Evolutionary conservation across 2,329 filamentous ascomycete genomes (phyloP).

Genomic region (Cryphonectria japonica): DNA sequence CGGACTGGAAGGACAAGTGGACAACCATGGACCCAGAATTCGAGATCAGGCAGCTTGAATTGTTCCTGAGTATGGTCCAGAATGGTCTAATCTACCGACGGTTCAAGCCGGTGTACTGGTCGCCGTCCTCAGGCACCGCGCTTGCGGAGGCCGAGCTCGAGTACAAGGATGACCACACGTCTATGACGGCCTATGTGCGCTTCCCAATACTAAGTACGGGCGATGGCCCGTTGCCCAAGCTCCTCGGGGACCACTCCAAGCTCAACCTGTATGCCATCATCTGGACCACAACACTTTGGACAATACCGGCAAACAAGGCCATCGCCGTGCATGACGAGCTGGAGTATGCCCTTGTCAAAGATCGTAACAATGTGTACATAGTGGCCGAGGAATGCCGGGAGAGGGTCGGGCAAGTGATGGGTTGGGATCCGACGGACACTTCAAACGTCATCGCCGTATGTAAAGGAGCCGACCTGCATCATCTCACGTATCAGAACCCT

Average conservation of each 20-base stretch:
- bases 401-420: conserved; percentile 55
- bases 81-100: conserved; percentile 76
- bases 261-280: conserved; percentile 76
- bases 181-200: conserved; percentile 75
- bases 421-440: conserved; percentile 47
- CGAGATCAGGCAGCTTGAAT: conserved; percentile 73
- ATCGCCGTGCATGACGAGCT: conserved; percentile 81
- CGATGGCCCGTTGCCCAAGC: conserved; percentile 43
- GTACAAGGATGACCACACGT: conserved; percentile 76
- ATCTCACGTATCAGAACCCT: conserved; percentile 70
- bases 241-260: conserved; percentile 42
- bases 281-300: conserved; percentile 99
- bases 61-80: conserved; percentile 76
- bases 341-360: conserved; percentile 70
- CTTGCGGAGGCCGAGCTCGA: conserved; percentile 85
- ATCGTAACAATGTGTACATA: conserved; percentile 63
- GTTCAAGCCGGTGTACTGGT: conserved; percentile 88
- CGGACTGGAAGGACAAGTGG: conserved; percentile 77
- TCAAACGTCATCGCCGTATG: conserved; percentile 14
- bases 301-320: conserved; percentile 86
- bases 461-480: conserved; percentile 66
- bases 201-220: conserved; percentile 67
- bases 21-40: conserved; percentile 78
- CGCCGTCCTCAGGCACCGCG: conserved; percentile 75
- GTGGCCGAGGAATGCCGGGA: conserved; percentile 73